Base-by-base conservation (phyloP, 768 basidiomycete genomes). In the Xerocomellus chrysenteron region DNA sequence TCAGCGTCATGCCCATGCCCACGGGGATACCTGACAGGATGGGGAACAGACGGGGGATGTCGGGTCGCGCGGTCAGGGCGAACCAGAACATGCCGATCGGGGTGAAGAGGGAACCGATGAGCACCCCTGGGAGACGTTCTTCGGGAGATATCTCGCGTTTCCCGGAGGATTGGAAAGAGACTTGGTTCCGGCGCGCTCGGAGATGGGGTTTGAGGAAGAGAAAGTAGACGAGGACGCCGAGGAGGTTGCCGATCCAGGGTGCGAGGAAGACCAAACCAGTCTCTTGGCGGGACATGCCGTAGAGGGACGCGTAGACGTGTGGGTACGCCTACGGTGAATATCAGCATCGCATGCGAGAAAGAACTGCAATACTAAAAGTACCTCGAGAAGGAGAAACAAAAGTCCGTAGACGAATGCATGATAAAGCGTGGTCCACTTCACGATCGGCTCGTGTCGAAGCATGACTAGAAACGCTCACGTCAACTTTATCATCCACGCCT, bases 81-180 rank as follows among this genome's bases (percentile, higher is more conserved):
- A 68, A 64, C 68, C 64, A 69, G 50, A 69, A 59, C 62, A 70
- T 64, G 45, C 68, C 68, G 30, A 69, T 35, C 0, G 68, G 68
- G 8, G 66, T 68, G 35, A 69, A 64, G 21, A 69, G 13, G 21
- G 68, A 69, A 1, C 64, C 58, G 13, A 69, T 44, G 17, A 68
- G 52, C 32, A 68, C 48, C 0, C 66, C 68, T 12, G 68, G 68
- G 2, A 70, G 68, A 21, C 66, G 68, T 37, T 54, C 68, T 58
- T 69, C 68, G 0, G 68, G 68, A 5, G 65, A 49, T 16, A 70
- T 63, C 12, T 66, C 45, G 4, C 59, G 55, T 47, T 66, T 66
- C 7, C 66, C 68, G 1, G 52, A 55, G 0, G 68, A 70, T 24
- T 66, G 45, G 11, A 46, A 28, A 14, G 54, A 50, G n/a, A 70